These are phyloP conservation scores for Citrullus mucosospermus DNA, from an alignment of 306 rosid genomes.

Conservation along the genomic window DNA sequence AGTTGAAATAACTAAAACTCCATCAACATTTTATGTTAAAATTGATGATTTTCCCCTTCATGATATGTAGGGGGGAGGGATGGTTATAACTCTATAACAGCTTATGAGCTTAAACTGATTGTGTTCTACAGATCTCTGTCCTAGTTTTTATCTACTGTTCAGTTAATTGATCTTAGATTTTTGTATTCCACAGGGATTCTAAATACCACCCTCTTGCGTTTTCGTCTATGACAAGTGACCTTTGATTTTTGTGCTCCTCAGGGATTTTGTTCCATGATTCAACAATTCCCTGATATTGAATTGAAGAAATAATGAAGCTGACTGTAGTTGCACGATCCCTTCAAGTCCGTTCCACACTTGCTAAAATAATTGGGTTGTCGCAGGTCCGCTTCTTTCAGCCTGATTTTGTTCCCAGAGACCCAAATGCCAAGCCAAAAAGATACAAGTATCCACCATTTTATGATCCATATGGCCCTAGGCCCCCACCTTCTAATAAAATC, in stretches of 20 bases:
- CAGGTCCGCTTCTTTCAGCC: conserved; percentile 9
- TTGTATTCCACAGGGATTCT: not conserved
- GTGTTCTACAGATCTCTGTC: not conserved
- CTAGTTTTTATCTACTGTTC: not conserved
- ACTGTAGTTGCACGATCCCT: not conserved
- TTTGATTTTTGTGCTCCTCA: not conserved
- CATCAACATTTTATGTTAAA: too few relatives aligned
- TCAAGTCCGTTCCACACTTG: not conserved
- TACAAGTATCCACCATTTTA: conserved; percentile 12
- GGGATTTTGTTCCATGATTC: not conserved
- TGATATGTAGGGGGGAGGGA: too few relatives aligned
- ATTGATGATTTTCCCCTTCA: too few relatives aligned
- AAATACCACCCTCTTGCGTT: not conserved
- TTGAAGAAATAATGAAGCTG: not conserved
- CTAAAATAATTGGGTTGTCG: not conserved
- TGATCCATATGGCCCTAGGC: conserved; percentile 17
- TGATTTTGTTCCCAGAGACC: conserved; percentile 10
- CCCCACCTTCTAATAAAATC: conserved; percentile 15
- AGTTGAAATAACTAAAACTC: too few relatives aligned
- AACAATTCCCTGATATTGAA: not conserved
- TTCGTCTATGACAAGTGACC: not conserved
- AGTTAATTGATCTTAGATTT: not conserved
- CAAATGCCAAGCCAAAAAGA: conserved; percentile 3
- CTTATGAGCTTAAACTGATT: not conserved
- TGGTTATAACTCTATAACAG: not conserved